phyloP scores from a whole-genome alignment of 257 asterid genomes.

The Penstemon newberryi region DNA sequence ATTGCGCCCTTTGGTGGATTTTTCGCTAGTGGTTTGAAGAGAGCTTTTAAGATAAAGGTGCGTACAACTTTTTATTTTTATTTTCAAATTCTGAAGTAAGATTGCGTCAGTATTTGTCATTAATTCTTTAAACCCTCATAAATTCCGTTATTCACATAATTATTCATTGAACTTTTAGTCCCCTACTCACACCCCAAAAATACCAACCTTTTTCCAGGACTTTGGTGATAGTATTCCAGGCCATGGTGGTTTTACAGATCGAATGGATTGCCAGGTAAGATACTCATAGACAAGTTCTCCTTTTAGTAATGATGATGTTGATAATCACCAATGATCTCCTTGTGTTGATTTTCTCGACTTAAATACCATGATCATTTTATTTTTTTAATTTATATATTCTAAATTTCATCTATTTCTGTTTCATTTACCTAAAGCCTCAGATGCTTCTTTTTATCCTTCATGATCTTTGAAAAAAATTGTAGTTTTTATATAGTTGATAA shows the following conservation, averaged over 20 bases:
- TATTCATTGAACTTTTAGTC: no score
- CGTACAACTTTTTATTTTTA: background rate
- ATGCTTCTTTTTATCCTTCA: no score
- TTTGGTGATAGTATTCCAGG: slow-evolving; percentile 75
- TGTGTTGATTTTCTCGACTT: background rate
- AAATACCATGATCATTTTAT: background rate
- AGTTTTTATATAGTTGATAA: no score
- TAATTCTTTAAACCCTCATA: background rate
- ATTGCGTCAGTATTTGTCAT: background rate
- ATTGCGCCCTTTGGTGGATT: slow-evolving; percentile 96
- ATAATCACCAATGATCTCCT: background rate
- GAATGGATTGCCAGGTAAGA: slow-evolving; percentile 76
- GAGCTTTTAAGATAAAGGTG: slow-evolving; percentile 92
- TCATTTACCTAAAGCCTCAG: no score
- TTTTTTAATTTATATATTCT: no score
- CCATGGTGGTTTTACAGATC: slow-evolving; percentile 69
- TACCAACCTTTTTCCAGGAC: slow-evolving; percentile 36
- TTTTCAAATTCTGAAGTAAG: background rate
- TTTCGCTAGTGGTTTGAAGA: slow-evolving; percentile 88
- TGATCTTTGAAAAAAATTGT: no score
- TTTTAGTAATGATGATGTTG: background rate
- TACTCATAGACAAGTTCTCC: background rate
- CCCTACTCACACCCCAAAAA: background rate
- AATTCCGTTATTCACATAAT: no score
- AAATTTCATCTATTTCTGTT: no score